Evolutionary conservation across 1,284 basidiomycete species (phyloP).

Genomic region (Vanrija sp.): DNA sequence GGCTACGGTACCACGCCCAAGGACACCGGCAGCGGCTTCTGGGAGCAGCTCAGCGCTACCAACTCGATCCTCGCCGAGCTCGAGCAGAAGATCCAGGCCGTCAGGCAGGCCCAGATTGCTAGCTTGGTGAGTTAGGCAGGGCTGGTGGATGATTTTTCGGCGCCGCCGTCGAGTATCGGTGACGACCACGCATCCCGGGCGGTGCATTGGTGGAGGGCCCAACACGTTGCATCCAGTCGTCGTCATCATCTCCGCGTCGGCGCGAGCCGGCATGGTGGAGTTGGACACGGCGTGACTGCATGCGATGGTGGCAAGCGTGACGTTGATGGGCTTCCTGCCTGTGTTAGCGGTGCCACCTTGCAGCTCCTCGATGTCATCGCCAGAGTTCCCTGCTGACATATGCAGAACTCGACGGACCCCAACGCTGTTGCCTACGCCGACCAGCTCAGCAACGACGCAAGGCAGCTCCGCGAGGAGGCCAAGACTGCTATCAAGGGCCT

Average conservation of each 20-base stretch:
- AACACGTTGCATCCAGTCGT: no score
- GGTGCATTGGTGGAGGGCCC: no score
- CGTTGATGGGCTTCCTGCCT: not conserved
- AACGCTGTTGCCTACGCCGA: slow-evolving; percentile 53
- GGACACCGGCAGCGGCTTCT: slow-evolving; percentile 36
- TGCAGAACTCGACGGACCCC: slow-evolving; percentile 43
- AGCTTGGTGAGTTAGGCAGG: slow-evolving; percentile 27
- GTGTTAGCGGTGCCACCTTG: not conserved
- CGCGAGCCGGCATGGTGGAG: no score
- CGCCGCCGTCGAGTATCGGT: no score
- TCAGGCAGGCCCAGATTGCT: slow-evolving; percentile 41
- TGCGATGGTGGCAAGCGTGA: not conserved
- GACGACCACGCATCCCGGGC: no score
- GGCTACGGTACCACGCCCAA: slow-evolving; percentile 31
- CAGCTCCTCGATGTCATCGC: not conserved
- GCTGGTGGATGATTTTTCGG: not conserved
- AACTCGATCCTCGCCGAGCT: slow-evolving; percentile 36
- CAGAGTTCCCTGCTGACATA: not conserved
- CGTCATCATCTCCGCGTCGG: no score
- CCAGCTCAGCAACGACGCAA: slow-evolving; percentile 71
- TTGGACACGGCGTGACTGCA: no score
- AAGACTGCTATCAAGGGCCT: slow-evolving; percentile 75
- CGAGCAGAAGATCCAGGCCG: slow-evolving; percentile 45
- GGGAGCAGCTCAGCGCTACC: slow-evolving; percentile 37
- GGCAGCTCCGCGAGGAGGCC: slow-evolving; percentile 65